Base-by-base conservation (phyloP, 306 rosid genomes). In the Cucurbita maxima region DNA sequence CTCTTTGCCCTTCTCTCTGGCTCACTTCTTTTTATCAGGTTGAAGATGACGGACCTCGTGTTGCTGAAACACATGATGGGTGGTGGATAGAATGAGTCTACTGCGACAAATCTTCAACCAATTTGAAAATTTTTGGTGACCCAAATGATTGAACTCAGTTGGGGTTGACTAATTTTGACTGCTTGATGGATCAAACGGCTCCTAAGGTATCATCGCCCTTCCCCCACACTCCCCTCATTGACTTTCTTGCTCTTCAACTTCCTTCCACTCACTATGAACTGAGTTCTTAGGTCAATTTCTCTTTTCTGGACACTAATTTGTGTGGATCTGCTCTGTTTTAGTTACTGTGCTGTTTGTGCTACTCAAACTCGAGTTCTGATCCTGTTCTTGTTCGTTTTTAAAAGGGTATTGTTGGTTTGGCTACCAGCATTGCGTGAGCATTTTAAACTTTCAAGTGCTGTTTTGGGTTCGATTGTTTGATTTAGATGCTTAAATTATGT, bases 151-250 rank as follows among this genome's bases (percentile, higher is more conserved):
- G 68, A 62, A 19, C 13, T 20, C 10, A 25, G 71, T 5, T 20
- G 54, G 68, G 44, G 57, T 57, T 41, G 77, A 74, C 77, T 60
- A 45, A 25, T 74, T 74, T 74, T 68, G 70, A 58, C 58, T 59
- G 58, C 13, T 74, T 59, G 56, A 43, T 15, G 41, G 55, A 45
- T 74, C 71, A 58, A 54, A 73, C 56, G 76, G 76, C 20, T 57
- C 67, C 19, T 30, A 15, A 57, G 76, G 68, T 56, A 73, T 57
- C 41, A 41, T 20, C 12, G 25, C 50, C 36, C 44, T 53, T 60
- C 12, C 63, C 47, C 12, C 37, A 22, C 63, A 53, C 52, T 53
- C 40, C 67, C 41, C 10, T 43, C 69, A 44, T 73, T 73, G 69
- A 73, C 76, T 20, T 73, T 56, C 64, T 11, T 68, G 56, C 57